Evolutionary conservation across 345 rosid genomes (phyloP).

Genomic region (Erysimum cheiranthoides): DNA sequence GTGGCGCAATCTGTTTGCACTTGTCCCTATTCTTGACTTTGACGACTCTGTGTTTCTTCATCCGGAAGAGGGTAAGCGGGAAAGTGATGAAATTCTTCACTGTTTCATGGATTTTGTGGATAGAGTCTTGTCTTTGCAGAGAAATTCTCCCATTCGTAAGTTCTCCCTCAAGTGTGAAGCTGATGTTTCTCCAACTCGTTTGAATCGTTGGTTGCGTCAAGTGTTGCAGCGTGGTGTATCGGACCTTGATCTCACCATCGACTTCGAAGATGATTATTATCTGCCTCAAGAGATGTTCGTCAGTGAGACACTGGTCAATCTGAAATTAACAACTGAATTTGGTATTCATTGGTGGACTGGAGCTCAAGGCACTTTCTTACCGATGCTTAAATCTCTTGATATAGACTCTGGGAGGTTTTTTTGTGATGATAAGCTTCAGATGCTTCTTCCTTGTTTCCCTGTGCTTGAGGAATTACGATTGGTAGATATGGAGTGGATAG

Average conservation of each 20-base stretch:
- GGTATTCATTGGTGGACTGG: constrained; percentile 21
- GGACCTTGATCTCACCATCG: constrained; percentile 22
- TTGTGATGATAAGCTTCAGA: background rate
- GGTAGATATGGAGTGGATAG: background rate
- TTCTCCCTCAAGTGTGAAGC: constrained; percentile 17
- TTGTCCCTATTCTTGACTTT: constrained; percentile 18
- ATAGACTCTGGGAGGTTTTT: background rate
- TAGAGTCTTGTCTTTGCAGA: constrained; percentile 17
- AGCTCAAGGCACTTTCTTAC: background rate
- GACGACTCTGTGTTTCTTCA: constrained; percentile 29
- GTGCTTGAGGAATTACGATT: constrained; percentile 6
- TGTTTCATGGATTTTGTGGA: constrained; percentile 27
- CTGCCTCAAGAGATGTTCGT: constrained; percentile 31
- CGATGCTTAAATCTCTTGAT: constrained; percentile 12
- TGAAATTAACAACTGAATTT: background rate
- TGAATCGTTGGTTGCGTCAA: constrained; percentile 15
- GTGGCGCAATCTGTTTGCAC: constrained; percentile 14
- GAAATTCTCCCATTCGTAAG: constrained; percentile 11
- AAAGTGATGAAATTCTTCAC: background rate
- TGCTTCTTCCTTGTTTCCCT: constrained; percentile 26
- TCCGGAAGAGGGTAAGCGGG: constrained; percentile 25
- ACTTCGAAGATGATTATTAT: background rate
- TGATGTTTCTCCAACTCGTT: constrained; percentile 6
- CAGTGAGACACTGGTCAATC: constrained; percentile 7
- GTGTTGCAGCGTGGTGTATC: constrained; percentile 13